phyloP scores from a whole-genome alignment of 2,329 filamentous ascomycete species.

The Phialemoniopsis sp. region DNA sequence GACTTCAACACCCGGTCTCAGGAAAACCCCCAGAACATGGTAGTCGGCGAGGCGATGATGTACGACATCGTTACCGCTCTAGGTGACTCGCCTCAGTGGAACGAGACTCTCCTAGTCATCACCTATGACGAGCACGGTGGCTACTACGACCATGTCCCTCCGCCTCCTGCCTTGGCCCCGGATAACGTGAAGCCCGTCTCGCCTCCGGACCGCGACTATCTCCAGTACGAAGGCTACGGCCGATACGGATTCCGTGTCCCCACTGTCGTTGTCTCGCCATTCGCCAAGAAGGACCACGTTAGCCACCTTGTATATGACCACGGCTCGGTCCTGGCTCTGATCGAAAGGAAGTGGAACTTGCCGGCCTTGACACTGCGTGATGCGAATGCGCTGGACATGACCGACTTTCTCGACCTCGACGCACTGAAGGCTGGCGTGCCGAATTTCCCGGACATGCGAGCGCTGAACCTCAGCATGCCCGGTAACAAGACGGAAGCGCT shows the following conservation, averaged over 20 bases:
- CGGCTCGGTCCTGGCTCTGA: neutral
- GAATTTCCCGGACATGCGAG: neutral
- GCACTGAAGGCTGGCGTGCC: neutral
- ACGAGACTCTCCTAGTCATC: neutral
- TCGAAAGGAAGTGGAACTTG: neutral
- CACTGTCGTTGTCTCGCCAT: neutral
- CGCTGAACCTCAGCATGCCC: neutral
- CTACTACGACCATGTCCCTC: conserved; percentile 1
- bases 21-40: conserved; percentile 2
- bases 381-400: neutral
- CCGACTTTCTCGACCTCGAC: conserved; percentile 1
- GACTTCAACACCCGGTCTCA: neutral
- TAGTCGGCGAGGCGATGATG: conserved; percentile 1
- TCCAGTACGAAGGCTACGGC: neutral
- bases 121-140: conserved; percentile 1
- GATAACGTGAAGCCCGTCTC: neutral
- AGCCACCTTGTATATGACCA: conserved; percentile 1
- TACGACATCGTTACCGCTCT: conserved; percentile 1
- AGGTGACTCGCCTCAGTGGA: neutral
- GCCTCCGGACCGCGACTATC: neutral
- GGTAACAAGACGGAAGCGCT: neutral
- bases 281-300: neutral
- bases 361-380: neutral
- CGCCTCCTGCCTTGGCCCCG: neutral
- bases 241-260: conserved; percentile 1